Evolutionary conservation across 2,329 filamentous ascomycete species (phyloP).

Genomic region (Alternaria brassicae): DNA sequence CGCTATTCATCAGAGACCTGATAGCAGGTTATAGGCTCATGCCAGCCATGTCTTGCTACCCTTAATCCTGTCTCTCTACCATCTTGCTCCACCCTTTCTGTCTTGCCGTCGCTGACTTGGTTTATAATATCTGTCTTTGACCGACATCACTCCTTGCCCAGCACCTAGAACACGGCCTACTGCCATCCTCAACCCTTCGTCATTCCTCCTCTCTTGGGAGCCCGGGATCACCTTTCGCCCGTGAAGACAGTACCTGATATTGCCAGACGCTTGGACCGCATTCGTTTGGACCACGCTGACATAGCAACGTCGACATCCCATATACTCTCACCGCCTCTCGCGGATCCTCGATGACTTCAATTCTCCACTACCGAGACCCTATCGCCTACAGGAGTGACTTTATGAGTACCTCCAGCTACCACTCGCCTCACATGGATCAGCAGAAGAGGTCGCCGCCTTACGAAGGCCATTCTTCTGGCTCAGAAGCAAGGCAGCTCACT

Average conservation of each 20-base stretch:
- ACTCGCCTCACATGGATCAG: constrained; percentile 45
- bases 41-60: constrained; percentile 41
- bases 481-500: constrained; percentile 48
- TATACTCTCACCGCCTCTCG: constrained; percentile 44
- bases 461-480: constrained; percentile 50
- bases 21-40: constrained; percentile 47
- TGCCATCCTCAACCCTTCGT: constrained; percentile 34
- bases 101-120: constrained; percentile 20
- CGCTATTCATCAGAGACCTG: constrained; percentile 42
- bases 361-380: constrained; percentile 50
- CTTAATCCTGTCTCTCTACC: constrained; percentile 30
- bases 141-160: constrained; percentile 20
- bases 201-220: constrained; percentile 29
- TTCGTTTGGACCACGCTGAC: constrained; percentile 41
- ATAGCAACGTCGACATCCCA: constrained; percentile 40
- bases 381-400: constrained; percentile 50
- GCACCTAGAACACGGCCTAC: constrained; percentile 28
- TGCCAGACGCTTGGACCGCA: constrained; percentile 36
- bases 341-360: constrained; percentile 52
- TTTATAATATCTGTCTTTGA: constrained; percentile 25
- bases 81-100: constrained; percentile 18
- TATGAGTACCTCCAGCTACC: constrained; percentile 48
- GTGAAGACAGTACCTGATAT: constrained; percentile 29
- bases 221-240: constrained; percentile 35
- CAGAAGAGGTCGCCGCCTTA: constrained; percentile 48